Conservation (phyloP, 306 rosid species). For the Citrullus mucosospermus region DNA sequence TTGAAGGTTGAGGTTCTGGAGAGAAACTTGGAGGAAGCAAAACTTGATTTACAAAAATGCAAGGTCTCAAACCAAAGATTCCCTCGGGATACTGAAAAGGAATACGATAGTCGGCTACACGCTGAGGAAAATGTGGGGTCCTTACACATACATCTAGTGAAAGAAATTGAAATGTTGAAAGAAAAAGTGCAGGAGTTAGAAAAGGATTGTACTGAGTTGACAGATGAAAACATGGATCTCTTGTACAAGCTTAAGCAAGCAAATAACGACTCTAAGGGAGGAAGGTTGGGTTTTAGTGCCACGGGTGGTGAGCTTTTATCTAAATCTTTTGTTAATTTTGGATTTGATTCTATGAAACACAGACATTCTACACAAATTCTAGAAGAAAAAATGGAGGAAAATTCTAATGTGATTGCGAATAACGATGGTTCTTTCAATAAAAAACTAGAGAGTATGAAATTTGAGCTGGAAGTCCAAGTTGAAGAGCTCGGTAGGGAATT, state of each 20-base stretch:
- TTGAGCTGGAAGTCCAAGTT: slow-evolving; percentile 20
- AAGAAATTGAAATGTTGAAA: slow-evolving; percentile 45
- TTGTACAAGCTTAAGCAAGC: slow-evolving; percentile 72
- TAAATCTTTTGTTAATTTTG: slow-evolving; percentile 32
- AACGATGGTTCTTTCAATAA: slow-evolving; percentile 9
- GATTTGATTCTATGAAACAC: slow-evolving; percentile 31
- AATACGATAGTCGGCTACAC: slow-evolving; percentile 27
- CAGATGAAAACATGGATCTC: slow-evolving; percentile 90
- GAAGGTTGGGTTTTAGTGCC: slow-evolving; percentile 16
- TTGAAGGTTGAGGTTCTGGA: slow-evolving; percentile 45
- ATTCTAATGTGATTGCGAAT: slow-evolving; percentile 11
- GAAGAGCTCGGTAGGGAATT: slow-evolving; percentile 22
- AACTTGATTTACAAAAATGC: slow-evolving; percentile 20
- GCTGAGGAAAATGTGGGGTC: slow-evolving; percentile 38
- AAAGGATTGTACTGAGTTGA: slow-evolving; percentile 83
- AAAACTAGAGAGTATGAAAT: slow-evolving; percentile 14
- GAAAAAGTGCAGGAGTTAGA: slow-evolving; percentile 84
- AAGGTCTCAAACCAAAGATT: slow-evolving; percentile 20
- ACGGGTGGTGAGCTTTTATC: slow-evolving; percentile 18
- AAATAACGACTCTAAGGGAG: slow-evolving; percentile 25
- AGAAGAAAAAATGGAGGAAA: slow-evolving; percentile 25
- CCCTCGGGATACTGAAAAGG: slow-evolving; percentile 27
- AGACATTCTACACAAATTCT: slow-evolving; percentile 18
- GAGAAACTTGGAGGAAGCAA: slow-evolving; percentile 43
- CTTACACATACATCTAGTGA: slow-evolving; percentile 30